phyloP scores from a whole-genome alignment of 2,329 filamentous ascomycete genomes.

The Epicoccum nigrum region DNA sequence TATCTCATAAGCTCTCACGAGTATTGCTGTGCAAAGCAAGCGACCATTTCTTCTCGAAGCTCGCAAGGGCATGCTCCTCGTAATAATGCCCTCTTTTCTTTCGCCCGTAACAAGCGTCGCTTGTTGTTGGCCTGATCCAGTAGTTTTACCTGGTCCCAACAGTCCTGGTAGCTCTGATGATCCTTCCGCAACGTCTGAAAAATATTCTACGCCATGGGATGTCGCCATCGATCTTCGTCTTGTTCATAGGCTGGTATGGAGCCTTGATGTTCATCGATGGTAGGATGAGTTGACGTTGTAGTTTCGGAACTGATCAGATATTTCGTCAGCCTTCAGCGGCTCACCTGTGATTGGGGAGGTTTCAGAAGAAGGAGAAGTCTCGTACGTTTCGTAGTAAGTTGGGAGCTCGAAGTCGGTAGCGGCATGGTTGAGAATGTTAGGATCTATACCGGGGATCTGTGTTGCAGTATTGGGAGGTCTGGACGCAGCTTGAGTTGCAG shows the following conservation, averaged over 20 bases:
- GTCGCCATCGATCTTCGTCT: constrained; percentile 32
- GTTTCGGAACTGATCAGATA: constrained; percentile 38
- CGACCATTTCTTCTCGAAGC: too few species aligned
- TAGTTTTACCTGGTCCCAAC: too few species aligned
- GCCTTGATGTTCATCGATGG: constrained; percentile 20
- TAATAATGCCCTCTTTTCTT: too few species aligned
- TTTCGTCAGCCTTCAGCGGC: constrained; percentile 33
- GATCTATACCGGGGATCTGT: constrained; percentile 35
- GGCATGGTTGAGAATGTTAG: constrained; percentile 37
- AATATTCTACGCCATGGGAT: too few species aligned
- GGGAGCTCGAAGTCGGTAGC: constrained; percentile 39
- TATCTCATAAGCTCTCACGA: too few species aligned
- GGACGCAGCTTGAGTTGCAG: neutral
- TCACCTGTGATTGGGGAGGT: constrained; percentile 21
- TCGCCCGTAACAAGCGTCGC: too few species aligned
- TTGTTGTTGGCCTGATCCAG: too few species aligned
- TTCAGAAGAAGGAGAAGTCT: constrained; percentile 13
- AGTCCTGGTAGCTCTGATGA: too few species aligned
- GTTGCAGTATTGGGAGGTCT: constrained; percentile 9
- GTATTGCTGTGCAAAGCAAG: too few species aligned
- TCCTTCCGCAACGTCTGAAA: too few species aligned
- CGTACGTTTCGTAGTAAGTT: constrained; percentile 31
- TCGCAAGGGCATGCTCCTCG: too few species aligned
- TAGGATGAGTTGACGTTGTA: constrained; percentile 32
- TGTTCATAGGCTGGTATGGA: constrained; percentile 37